Conservation (phyloP, 441 rosid genomes). For the Erysimum cheiri region DNA sequence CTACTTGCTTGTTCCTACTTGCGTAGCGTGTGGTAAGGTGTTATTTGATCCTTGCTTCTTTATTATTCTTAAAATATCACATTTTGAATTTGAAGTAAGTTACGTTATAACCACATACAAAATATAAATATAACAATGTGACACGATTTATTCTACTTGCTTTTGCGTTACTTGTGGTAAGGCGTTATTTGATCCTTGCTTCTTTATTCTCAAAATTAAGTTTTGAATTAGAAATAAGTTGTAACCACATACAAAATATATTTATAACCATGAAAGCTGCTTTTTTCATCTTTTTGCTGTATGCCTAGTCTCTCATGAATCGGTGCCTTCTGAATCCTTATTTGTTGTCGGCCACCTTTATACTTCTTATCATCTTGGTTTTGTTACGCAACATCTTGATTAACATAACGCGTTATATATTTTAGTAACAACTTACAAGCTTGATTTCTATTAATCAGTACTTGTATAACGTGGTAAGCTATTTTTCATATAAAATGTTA, state of each 20-base stretch:
- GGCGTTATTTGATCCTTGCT: conserved; percentile 11
- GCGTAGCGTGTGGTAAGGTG: conserved; percentile 13
- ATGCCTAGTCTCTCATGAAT: conserved; percentile 43
- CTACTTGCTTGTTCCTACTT: conserved; percentile 32
- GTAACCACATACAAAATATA: conserved; percentile 38
- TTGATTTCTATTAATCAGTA: conserved; percentile 1
- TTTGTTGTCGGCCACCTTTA: conserved; percentile 46
- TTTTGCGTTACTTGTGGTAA: conserved; percentile 19
- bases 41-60: conserved; percentile 17
- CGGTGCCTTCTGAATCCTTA: conserved; percentile 42
- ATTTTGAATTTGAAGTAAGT: conserved; percentile 20
- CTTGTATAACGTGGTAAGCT: background rate
- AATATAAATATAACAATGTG: conserved; percentile 5
- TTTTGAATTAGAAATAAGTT: conserved; percentile 28
- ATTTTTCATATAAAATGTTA: background rate
- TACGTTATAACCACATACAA: conserved; percentile 37
- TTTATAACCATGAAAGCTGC: conserved; percentile 36
- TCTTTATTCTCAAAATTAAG: conserved; percentile 29
- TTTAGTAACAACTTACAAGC: conserved; percentile 13
- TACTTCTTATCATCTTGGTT: conserved; percentile 12
- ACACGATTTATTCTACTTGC: conserved; percentile 24
- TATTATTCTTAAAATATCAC: conserved; percentile 28
- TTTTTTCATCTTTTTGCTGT: conserved; percentile 40
- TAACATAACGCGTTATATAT: background rate
- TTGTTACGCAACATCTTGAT: conserved; percentile 10